Evolutionary conservation across 1,284 basidiomycete species (phyloP), one percentile per base, ranked within the genome.

Genomic region (Heterobasidion irregulare): DNA sequence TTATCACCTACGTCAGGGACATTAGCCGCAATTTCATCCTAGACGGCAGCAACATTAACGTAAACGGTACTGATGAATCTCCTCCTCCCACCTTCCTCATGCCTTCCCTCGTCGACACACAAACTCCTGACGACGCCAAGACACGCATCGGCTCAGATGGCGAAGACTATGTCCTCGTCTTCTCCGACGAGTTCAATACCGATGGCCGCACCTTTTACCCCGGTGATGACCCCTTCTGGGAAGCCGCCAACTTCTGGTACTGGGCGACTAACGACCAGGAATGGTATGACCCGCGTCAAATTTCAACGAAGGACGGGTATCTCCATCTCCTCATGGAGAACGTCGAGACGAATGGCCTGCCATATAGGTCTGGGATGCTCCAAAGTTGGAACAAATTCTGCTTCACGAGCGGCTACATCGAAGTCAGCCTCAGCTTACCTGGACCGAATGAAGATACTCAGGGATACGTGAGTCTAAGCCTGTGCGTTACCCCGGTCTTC

Each of bases 311-410:
- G 44, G 74, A 81, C 59, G 93, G 93, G 1, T 70, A 75, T 19
- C 75, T 95, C 41, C 79, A 84, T 47, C 88, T 95, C 63, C 84
- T 83, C 1, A 80, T 93, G 76, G 82, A 84, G 56, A 72, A 78
- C 41, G 69, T 74, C 2, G 62, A 72, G 7, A 83, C 83, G 55
- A 83, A 93, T 64, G 76, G 75, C 12, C 74, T 92, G 59, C 75
- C 79, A 57, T 93, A 86, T 68, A 76, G 56, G 16, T 60, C 58
- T 19, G 84, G 82, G 1, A 86, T 86, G 82, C 63, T 88, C 2
- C 80, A 84, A 65, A 77, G 73, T 57, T 89, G 89, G 88, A 91
- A 91, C 69, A 91, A 94, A 71, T 87, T 94, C 67, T 95, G 92
- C 68, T 95, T 94, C 70, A 85, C 82, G 2, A 79, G 80, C 15